Conservation (phyloP, 805 yeast species). For the Yamadazyma olivae region DNA sequence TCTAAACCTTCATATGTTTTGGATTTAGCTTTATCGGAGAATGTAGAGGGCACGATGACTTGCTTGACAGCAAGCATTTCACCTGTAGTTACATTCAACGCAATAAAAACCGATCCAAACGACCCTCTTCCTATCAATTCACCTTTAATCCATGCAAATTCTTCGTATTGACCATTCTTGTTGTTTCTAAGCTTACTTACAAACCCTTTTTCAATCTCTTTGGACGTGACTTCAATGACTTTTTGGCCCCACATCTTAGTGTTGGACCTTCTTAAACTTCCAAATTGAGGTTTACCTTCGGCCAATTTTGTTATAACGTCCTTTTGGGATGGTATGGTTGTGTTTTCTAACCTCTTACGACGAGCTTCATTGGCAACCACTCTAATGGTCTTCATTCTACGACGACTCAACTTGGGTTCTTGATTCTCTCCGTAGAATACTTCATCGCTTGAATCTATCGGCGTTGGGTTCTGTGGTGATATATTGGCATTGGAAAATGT, state of each 20-base stretch:
- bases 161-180: slow-evolving; percentile 64
- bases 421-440: slow-evolving; percentile 31
- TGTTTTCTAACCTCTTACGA: slow-evolving; percentile 29
- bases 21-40: slow-evolving; percentile 18
- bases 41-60: slow-evolving; percentile 58
- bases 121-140: slow-evolving; percentile 96
- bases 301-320: neutral
- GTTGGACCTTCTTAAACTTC: slow-evolving; percentile 58
- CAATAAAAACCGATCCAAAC: slow-evolving; percentile 89
- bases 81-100: slow-evolving; percentile 92
- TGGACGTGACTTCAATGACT: slow-evolving; percentile 85
- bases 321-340: slow-evolving; percentile 10
- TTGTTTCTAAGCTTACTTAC: slow-evolving; percentile 64
- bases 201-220: slow-evolving; percentile 58
- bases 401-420: slow-evolving; percentile 41
- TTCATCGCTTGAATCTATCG: slow-evolving; percentile 29
- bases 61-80: slow-evolving; percentile 99
- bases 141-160: slow-evolving; percentile 98
- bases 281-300: slow-evolving; percentile 1
- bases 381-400: slow-evolving; percentile 86
- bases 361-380: slow-evolving; percentile 90
- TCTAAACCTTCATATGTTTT: slow-evolving; percentile 63
- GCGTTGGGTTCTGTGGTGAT: slow-evolving; percentile 27
- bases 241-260: slow-evolving; percentile 98
- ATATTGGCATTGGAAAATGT: slow-evolving; percentile 43